Base-by-base conservation (phyloP, 495 filamentous ascomycete species). In the Penicillium cinerascens region DNA sequence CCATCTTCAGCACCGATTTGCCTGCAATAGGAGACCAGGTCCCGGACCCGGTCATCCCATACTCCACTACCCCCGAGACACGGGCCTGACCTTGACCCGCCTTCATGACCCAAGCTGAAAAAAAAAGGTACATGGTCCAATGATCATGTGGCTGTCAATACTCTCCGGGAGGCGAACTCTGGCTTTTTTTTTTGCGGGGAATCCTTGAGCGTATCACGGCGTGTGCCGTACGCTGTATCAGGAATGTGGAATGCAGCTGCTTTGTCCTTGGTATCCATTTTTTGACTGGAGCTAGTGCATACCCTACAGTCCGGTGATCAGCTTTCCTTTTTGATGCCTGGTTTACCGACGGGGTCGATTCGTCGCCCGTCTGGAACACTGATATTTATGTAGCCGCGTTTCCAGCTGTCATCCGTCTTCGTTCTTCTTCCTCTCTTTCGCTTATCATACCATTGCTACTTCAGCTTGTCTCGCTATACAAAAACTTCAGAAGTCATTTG, bases 191-290 rank as follows among this genome's bases (percentile, higher is more conserved):
- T 63, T 64, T 66, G 63, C 63, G 63, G 63, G 63, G 63, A 66
- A 66, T 64, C 63, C 61, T 51, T 64, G 63, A 42, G 58, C 63
- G 63, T 64, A 64, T 66, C 63, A 66, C 55, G 45, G 48, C 37
- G 51, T n/a, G 47, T 52, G 54, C 58, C 58, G 51, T 52, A 46
- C 52, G 42, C 51, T 25, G 17, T 47, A 58, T 63, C 41, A 37
- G 57, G 60, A 61, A 66, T 66, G 63, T 61, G 60, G 52, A 54
- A 54, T 63, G 54, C 46, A 59, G 42, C 50, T 54, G 61, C 38
- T 43, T 43, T 13, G 29, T 21, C 16, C 27, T 44, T 50, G 43
- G 38, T 47, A 60, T 54, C 52, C 44, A 51, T 52, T 56, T 54
- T 42, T 47, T 51, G 40, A 33, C 42, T 57, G 50, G 44, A 46